Conservation (phyloP, 2,329 filamentous ascomycete species). For the Monosporascus sp. region DNA sequence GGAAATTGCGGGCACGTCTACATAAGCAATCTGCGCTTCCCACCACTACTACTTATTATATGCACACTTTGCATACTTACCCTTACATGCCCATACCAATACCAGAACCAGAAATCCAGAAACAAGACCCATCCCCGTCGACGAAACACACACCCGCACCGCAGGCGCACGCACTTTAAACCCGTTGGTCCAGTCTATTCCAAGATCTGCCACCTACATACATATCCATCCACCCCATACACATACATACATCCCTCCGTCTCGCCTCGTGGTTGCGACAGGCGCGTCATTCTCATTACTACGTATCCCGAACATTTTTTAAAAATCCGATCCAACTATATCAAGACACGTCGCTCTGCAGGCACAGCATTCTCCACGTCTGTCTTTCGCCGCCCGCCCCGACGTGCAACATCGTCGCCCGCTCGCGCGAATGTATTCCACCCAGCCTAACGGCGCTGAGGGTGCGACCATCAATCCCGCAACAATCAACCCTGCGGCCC, state of each 20-base stretch:
- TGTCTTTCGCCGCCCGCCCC: constrained; percentile 20
- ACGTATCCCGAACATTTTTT: constrained; percentile 16
- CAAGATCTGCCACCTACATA: background rate
- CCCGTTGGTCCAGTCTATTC: background rate
- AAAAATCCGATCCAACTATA: constrained; percentile 47
- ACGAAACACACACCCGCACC: background rate
- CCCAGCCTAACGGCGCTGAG: constrained; percentile 69
- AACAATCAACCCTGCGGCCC: constrained; percentile 62
- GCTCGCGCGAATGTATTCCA: constrained; percentile 50
- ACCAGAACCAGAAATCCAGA: background rate
- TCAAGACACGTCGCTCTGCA: constrained; percentile 57
- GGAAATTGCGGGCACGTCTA: too few species aligned
- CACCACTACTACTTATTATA: too few species aligned
- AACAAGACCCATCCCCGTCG: background rate
- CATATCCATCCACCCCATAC: background rate
- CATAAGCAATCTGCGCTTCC: too few species aligned
- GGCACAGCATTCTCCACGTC: constrained; percentile 34
- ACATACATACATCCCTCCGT: constrained; percentile 18
- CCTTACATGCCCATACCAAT: background rate
- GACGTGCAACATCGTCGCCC: constrained; percentile 34
- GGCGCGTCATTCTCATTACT: constrained; percentile 27
- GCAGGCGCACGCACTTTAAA: background rate
- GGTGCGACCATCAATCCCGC: constrained; percentile 89
- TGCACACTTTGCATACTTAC: background rate
- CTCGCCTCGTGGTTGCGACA: constrained; percentile 25